Evolutionary conservation across 106 monocot species (phyloP), one percentile per base, ranked within the genome.

Genomic region (Dendrobium nobile): DNA sequence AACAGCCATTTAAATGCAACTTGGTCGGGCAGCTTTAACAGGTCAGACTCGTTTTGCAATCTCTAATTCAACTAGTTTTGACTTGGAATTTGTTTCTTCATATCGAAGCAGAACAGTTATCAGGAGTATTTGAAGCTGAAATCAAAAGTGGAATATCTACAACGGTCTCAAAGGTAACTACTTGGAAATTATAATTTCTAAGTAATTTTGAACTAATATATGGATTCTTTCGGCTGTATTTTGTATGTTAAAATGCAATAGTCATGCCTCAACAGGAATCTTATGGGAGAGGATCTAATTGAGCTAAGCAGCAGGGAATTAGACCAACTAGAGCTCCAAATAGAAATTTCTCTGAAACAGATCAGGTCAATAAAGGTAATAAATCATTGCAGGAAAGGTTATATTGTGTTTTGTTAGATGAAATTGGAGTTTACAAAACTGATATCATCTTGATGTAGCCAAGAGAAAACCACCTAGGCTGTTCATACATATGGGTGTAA

Each of bases 241-340:
- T 24, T 44, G 24, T 31, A 13, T 27, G 11, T 55, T 7, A 28
- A 82, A 24, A 18, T 47, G 27, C 1, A 15, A 51, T 15, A 51
- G 16, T 78, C 27, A 65, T 68, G 17, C 20, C n/a, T 43, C 13
- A 4, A 16, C 43, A 95, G 92, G 82, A 88, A 92, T 82, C 86
- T 95, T 45, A 85, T 95, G 41, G 94, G 94, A 10, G 92, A 90
- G 74, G 92, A 95, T 41, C 77, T 95, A 47, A 85, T 78, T 15
- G 78, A 84, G 33, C 80, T 92, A 45, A 87, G 31, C 80, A 81
- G 47, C 3, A 86, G 84, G 41, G 90, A 95, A 47, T 90, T 95
- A 17, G 92, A 90, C 18, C 88, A 88, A 79, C 89, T 95, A 73
- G 92, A 95, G 74, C 82, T 76, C 37, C 94, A 95, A 75, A 40